Conservation (phyloP, 208 protist species). For the Trypanosoma platydactyli region DNA sequence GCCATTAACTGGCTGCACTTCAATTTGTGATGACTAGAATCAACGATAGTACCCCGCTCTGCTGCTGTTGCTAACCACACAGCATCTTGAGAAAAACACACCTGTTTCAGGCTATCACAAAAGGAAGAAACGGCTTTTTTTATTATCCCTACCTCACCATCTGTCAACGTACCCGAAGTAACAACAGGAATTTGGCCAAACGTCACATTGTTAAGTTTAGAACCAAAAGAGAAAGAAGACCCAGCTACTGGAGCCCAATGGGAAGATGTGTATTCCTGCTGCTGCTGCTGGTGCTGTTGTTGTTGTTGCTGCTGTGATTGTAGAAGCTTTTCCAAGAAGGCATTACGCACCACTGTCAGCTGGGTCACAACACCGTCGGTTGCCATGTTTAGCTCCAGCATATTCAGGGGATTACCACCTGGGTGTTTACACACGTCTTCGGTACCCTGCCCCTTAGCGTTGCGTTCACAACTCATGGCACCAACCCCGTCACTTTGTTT, state of each 20-base stretch:
- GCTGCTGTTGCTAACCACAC: neutral
- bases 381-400: constrained; percentile 12
- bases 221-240: too few species aligned
- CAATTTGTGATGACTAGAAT: neutral
- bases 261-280: neutral
- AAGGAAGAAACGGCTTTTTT: constrained; percentile 14
- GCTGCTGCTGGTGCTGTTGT: too few species aligned
- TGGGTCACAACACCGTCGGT: constrained; percentile 21
- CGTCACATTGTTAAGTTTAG: too few species aligned
- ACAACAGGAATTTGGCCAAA: constrained; percentile 4
- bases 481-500: neutral
- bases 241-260: too few species aligned
- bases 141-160: neutral
- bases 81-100: neutral
- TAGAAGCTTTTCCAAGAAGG: constrained; percentile 19
- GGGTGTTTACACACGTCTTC: neutral
- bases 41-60: neutral
- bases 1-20: neutral
- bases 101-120: constrained; percentile 6
- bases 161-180: neutral
- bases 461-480: neutral
- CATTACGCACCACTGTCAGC: constrained; percentile 29
- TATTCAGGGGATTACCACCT: neutral
- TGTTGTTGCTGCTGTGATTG: neutral
- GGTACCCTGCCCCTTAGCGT: neutral